Percentiles rank a stretch among this genome's conserved stretches.
Conservation (phyloP, 192 early-diverging fungal genomes). For the Podila verticillata region DNA sequence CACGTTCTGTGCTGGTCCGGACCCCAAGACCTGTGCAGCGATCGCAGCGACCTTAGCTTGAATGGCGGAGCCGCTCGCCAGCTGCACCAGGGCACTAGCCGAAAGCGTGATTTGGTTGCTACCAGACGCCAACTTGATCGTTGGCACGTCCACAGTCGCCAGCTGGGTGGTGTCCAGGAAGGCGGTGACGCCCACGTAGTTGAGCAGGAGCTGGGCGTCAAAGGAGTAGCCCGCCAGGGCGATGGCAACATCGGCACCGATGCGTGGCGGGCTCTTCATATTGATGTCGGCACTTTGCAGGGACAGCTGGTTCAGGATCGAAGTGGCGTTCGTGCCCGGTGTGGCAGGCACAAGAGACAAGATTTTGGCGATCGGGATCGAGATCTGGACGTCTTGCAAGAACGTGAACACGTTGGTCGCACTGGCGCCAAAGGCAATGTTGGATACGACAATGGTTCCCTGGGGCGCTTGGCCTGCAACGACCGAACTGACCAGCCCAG, state of each 20-base stretch:
- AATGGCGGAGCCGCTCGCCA: constrained; percentile 21
- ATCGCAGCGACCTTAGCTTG: constrained; percentile 49
- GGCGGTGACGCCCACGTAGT: constrained; percentile 45
- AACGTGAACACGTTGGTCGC: constrained; percentile 11
- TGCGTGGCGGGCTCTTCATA: constrained; percentile 18
- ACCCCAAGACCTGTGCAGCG: constrained; percentile 36
- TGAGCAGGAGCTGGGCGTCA: constrained; percentile 37
- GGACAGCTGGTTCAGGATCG: constrained; percentile 3
- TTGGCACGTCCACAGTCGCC: constrained; percentile 34
- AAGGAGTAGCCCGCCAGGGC: constrained; percentile 9
- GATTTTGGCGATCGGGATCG: constrained; percentile 12
- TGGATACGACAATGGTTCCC: constrained; percentile 8
- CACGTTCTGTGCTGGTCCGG: constrained; percentile 22
- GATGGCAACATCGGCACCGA: constrained; percentile 7
- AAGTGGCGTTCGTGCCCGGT: constrained; percentile 3
- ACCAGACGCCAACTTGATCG: constrained; percentile 25
- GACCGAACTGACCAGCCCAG: constrained; percentile 10
- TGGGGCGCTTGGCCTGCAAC: constrained; percentile 15
- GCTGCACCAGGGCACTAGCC: constrained; percentile 24
- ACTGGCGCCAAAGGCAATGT: constrained; percentile 14
- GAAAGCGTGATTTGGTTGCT: constrained; percentile 33
- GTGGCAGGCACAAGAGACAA: constrained; percentile 11
- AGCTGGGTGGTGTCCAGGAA: constrained; percentile 37
- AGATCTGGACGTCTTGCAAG: constrained; percentile 13
- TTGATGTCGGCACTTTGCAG: constrained; percentile 25